Base-by-base conservation (phyloP, 2,329 filamentous ascomycete genomes). In the Hymenotorrendiella dingleyae region DNA sequence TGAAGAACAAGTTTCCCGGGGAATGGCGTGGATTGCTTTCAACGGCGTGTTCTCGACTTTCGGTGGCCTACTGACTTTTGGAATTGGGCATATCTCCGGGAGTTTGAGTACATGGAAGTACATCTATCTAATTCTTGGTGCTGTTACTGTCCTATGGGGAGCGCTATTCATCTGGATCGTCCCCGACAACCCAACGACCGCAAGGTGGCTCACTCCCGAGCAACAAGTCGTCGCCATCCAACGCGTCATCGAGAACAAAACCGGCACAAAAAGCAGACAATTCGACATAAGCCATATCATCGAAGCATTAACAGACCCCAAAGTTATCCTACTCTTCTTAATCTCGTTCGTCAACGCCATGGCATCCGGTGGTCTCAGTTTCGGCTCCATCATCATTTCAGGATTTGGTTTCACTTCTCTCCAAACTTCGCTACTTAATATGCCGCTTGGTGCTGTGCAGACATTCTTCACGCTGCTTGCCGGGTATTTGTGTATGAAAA, bases 181-280 rank as follows among this genome's bases (percentile, higher is more conserved):
- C 14, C 73, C 74, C 0, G 71, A 74, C 53, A 70, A 67, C 7
- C 72, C 71, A 1, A 68, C 73, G 51, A 61, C 64, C 32, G 67
- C 72, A 2, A 43, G 42, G 8, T 70, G 63, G 58, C 47, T 70
- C 14, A 63, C 56, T 1, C 57, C 64, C 28, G 55, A 54, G n/a
- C 67, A 71, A 50, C 63, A 64, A 47, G 64, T 71, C 5, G 66
- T 66, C 1, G 53, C 53, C 3, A 28, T 55, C 10, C 47, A 49
- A 12, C 36, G 53, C 4, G 50, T 55, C 11, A 39, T 50, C 3
- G 53, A 55, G 40, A 57, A 57, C 26, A 53, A 54, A 40, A 53
- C 48, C 2, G 54, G 54, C 14, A 49, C 47, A 4, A 52, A 55
- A 30, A 45, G 29, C 3, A 36, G 40, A 21, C 34, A 42, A 3